Conservation (phyloP, 768 basidiomycete species). For the Naganishia antarctica region DNA sequence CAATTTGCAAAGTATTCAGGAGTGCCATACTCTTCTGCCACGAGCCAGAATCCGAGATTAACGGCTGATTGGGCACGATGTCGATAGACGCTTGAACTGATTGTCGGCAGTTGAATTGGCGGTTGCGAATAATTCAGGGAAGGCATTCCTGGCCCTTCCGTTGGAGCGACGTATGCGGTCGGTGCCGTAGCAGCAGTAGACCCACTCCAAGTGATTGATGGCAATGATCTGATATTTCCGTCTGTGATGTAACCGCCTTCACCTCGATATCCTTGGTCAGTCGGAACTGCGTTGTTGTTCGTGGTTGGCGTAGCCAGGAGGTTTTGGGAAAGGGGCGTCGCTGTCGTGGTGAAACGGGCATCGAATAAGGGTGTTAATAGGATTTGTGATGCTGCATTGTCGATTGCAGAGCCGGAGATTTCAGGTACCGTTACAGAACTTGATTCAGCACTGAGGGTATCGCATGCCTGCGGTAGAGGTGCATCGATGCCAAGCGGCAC, state of each 20-base stretch:
- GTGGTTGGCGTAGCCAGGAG: background rate
- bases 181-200: background rate
- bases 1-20: conserved; percentile 57
- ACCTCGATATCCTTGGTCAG: background rate
- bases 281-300: conserved; percentile 50
- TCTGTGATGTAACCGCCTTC: background rate
- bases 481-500: too few species aligned
- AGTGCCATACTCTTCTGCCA: conserved; percentile 70
- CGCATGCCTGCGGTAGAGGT: too few species aligned
- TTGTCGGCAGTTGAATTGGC: too few species aligned
- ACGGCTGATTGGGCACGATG: conserved; percentile 64
- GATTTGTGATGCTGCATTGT: too few species aligned
- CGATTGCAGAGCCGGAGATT: too few species aligned
- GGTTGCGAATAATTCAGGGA: too few species aligned
- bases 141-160: background rate
- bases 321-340: too few species aligned
- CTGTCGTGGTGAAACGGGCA: too few species aligned
- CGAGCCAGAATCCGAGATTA: conserved; percentile 68
- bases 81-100: conserved; percentile 48
- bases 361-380: too few species aligned
- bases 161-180: background rate
- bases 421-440: too few species aligned
- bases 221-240: background rate
- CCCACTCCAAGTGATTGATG: background rate
- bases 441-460: too few species aligned